Conservation (phyloP, 768 basidiomycete species). For the Gymnopilus dilepis region DNA sequence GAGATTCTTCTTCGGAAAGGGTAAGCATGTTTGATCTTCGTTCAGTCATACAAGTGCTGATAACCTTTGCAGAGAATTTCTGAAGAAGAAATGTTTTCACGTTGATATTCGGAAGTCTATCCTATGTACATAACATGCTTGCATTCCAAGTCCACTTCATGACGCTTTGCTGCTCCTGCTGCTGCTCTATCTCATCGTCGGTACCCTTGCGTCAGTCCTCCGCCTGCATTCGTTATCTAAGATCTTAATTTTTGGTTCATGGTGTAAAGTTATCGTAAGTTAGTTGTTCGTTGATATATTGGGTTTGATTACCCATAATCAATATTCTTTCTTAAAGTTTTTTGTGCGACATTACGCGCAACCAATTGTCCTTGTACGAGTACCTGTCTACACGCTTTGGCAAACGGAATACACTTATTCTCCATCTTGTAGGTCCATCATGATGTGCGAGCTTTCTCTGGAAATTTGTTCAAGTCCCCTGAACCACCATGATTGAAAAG, state of each 20-base stretch:
- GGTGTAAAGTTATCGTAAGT: conserved; percentile 12
- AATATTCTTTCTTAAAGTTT: not conserved
- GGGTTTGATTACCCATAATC: not conserved
- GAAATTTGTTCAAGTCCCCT: too few relatives aligned
- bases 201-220: not conserved
- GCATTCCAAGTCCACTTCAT: not conserved
- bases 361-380: not conserved
- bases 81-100: not conserved
- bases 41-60: not conserved
- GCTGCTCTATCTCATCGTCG: not conserved
- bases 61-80: conserved; percentile 20
- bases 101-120: not conserved
- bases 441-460: too few relatives aligned
- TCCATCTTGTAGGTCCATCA: not conserved
- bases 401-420: not conserved
- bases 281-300: not conserved
- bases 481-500: too few relatives aligned
- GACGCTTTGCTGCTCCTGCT: not conserved
- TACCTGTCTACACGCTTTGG: not conserved
- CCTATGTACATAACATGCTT: not conserved
- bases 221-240: not conserved
- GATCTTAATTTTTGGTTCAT: conserved; percentile 15
- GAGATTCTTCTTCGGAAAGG: conserved; percentile 91
- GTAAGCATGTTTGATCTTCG: conserved; percentile 41
- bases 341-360: not conserved